These are phyloP conservation scores for Ganoderma sinense DNA, from an alignment of 1,284 basidiomycete genomes.

Conservation along the genomic window DNA sequence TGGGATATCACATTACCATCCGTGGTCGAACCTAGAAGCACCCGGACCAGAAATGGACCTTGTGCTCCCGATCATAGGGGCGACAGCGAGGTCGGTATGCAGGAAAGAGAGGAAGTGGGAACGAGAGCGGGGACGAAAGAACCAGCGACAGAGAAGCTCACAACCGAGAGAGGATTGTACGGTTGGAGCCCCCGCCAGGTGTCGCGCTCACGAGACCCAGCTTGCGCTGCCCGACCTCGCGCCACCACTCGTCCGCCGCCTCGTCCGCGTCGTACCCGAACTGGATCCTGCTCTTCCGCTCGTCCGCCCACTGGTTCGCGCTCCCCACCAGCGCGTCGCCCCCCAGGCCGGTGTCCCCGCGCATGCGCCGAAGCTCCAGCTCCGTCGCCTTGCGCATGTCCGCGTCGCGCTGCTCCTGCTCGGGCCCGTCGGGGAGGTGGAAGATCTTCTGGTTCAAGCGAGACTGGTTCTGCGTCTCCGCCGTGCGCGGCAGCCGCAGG, in stretches of 20 bases:
- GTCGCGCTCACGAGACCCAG: background rate
- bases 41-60: too few relatives aligned
- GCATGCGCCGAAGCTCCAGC: constrained; percentile 38
- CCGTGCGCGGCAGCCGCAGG: constrained; percentile 55
- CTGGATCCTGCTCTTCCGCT: constrained; percentile 48
- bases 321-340: constrained; percentile 39
- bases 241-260: constrained; percentile 58
- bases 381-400: constrained; percentile 59
- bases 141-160: too few relatives aligned
- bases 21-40: background rate
- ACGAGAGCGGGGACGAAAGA: too few relatives aligned
- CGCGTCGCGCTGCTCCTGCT: constrained; percentile 57
- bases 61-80: too few relatives aligned
- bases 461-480: constrained; percentile 54
- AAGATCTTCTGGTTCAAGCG: constrained; percentile 60
- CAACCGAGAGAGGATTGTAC: too few relatives aligned
- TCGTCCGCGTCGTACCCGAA: constrained; percentile 61
- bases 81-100: too few relatives aligned
- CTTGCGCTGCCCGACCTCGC: constrained; percentile 37
- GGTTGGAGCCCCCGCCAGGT: too few relatives aligned
- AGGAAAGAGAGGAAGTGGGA: too few relatives aligned
- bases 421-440: constrained; percentile 61
- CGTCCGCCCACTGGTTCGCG: constrained; percentile 61
- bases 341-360: constrained; percentile 11
- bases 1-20: background rate